These are phyloP conservation scores for Bretschneidera sinensis DNA, from an alignment of 345 rosid species.

Conservation along the genomic window DNA sequence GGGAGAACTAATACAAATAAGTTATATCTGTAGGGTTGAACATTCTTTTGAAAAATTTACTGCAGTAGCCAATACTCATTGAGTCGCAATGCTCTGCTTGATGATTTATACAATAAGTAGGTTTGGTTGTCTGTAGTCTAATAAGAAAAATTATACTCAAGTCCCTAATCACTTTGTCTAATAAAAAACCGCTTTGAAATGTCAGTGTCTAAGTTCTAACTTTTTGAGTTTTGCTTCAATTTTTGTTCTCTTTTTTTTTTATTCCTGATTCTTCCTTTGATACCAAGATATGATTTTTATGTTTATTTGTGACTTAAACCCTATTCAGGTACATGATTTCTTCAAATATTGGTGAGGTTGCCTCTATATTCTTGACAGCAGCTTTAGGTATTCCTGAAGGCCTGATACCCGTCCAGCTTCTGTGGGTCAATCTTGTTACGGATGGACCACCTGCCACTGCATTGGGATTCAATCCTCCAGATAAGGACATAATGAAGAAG, in stretches of 20 bases:
- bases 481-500: conserved; percentile 64
- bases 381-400: conserved; percentile 80
- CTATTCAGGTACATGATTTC: conserved; percentile 74
- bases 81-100: no score
- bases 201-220: no score
- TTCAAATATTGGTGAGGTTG: conserved; percentile 79
- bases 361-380: conserved; percentile 66
- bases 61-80: no score
- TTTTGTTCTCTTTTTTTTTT: neutral
- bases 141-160: no score
- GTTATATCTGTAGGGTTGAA: no score
- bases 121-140: no score
- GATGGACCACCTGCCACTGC: conserved; percentile 90
- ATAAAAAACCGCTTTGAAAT: no score
- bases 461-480: conserved; percentile 77
- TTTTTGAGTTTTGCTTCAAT: no score
- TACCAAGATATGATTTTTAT: neutral
- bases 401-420: conserved; percentile 75
- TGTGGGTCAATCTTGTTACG: conserved; percentile 80
- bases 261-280: neutral
- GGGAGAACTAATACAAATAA: no score
- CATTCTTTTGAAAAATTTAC: no score
- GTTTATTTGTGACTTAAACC: neutral
- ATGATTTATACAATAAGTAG: no score
- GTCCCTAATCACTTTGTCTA: no score